Conservation (phyloP, 768 basidiomycete genomes). For the Udeniomyces megalosporus region DNA sequence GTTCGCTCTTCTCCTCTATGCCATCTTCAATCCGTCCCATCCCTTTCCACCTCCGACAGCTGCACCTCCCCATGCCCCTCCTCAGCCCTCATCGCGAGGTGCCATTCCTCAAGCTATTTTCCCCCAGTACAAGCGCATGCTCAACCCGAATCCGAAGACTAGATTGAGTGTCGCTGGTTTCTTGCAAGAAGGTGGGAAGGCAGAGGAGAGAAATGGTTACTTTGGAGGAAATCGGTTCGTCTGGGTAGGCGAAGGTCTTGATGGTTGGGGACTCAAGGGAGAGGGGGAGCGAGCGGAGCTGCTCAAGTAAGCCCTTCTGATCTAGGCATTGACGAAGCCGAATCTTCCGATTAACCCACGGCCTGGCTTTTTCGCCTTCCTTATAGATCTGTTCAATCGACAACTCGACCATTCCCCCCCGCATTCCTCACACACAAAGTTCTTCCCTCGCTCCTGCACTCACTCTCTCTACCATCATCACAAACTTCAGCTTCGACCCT, state of each 20-base stretch:
- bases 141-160: conserved; percentile 72
- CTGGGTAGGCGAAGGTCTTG: conserved; percentile 66
- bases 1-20: conserved; percentile 68
- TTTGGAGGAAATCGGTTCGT: conserved; percentile 69
- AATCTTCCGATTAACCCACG: background rate
- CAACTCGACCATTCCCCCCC: conserved; percentile 58
- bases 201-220: conserved; percentile 43
- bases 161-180: conserved; percentile 62
- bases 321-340: too few relatives aligned
- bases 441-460: conserved; percentile 55
- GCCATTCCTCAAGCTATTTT: conserved; percentile 60
- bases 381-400: conserved; percentile 44
- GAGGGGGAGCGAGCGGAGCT: conserved; percentile 64
- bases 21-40: conserved; percentile 71
- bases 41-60: conserved; percentile 46
- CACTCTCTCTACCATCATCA: conserved; percentile 23
- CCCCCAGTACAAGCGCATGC: conserved; percentile 63
- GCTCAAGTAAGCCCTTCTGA: conserved; percentile 39
- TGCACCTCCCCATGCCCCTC: conserved; percentile 60
- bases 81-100: conserved; percentile 57
- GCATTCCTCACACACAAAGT: conserved; percentile 73
- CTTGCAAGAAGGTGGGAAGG: conserved; percentile 56
- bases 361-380: conserved; percentile 7
- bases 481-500: conserved; percentile 8
- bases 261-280: conserved; percentile 61